These are phyloP conservation scores for Purpureocillium lavendulum DNA, from an alignment of 2,329 filamentous ascomycete genomes.

Conservation along the genomic window DNA sequence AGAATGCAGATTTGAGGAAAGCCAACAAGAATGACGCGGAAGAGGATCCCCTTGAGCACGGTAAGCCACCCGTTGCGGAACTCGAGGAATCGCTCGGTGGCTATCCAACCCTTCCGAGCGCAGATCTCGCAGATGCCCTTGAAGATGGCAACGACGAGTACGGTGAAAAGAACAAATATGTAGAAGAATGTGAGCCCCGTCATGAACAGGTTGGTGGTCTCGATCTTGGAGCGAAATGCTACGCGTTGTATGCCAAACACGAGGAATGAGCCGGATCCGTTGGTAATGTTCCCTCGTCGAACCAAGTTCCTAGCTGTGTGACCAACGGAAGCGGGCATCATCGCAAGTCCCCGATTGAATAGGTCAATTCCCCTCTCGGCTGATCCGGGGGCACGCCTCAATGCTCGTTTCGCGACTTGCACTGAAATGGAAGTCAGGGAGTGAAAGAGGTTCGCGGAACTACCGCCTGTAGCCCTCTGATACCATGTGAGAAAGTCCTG, in stretches of 20 bases:
- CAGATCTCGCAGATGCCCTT: slow-evolving; percentile 73
- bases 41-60: slow-evolving; percentile 87
- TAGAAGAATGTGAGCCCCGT: slow-evolving; percentile 86
- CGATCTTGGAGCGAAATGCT: slow-evolving; percentile 67
- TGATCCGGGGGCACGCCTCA: slow-evolving; percentile 28
- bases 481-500: slow-evolving; percentile 92
- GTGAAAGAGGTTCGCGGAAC: slow-evolving; percentile 69
- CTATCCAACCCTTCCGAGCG: slow-evolving; percentile 68
- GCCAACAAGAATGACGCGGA: slow-evolving; percentile 81
- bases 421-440: slow-evolving; percentile 69
- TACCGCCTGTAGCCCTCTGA: slow-evolving; percentile 84
- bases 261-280: slow-evolving; percentile 46
- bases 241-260: slow-evolving; percentile 84
- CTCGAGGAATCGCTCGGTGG: slow-evolving; percentile 78
- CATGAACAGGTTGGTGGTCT: slow-evolving; percentile 87
- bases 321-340: slow-evolving; percentile 35
- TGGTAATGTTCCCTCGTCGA: slow-evolving; percentile 47
- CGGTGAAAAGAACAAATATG: slow-evolving; percentile 69
- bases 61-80: slow-evolving; percentile 93
- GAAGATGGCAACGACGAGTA: slow-evolving; percentile 66
- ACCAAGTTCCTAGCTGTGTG: slow-evolving; percentile 27
- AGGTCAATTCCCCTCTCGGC: slow-evolving; percentile 33
- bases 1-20: slow-evolving; percentile 87
- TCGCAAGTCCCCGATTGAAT: slow-evolving; percentile 45
- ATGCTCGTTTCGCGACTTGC: slow-evolving; percentile 40